Conservation (phyloP, 2,329 filamentous ascomycete species). For the Chalaropsis ovoidea region DNA sequence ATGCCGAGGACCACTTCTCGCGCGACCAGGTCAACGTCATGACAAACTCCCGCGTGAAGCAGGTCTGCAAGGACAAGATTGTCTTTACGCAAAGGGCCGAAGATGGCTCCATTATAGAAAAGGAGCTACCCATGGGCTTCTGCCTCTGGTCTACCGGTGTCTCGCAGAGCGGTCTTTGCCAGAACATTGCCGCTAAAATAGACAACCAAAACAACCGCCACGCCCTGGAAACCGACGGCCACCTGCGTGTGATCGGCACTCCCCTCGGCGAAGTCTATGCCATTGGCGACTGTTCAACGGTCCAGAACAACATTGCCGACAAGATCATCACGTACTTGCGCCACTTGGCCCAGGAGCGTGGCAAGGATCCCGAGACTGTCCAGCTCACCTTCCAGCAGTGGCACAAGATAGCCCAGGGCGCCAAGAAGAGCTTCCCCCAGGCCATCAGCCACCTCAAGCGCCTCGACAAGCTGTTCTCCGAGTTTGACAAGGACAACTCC, state of each 20-base stretch:
- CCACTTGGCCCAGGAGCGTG: constrained; percentile 80
- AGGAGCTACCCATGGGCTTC: constrained; percentile 91
- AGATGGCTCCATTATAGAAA: constrained; percentile 64
- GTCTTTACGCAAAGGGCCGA: constrained; percentile 75
- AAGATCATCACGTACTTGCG: constrained; percentile 85
- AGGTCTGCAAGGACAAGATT: constrained; percentile 74
- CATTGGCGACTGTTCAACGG: constrained; percentile 89
- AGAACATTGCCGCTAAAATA: constrained; percentile 67
- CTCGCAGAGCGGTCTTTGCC: constrained; percentile 69
- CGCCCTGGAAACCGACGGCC: constrained; percentile 87
- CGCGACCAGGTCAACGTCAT: constrained; percentile 86
- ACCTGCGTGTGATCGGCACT: constrained; percentile 78
- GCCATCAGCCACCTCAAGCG: constrained; percentile 76
- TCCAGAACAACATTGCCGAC: constrained; percentile 93
- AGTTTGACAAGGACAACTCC: constrained; percentile 87
- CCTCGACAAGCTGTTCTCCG: constrained; percentile 78
- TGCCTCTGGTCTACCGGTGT: constrained; percentile 98
- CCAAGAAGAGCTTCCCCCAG: constrained; percentile 85
- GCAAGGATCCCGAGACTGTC: constrained; percentile 79
- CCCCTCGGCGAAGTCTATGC: constrained; percentile 92
- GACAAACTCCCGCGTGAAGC: constrained; percentile 86
- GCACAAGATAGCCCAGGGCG: constrained; percentile 70
- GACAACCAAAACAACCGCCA: constrained; percentile 74
- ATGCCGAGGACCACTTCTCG: constrained; percentile 81
- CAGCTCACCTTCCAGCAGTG: constrained; percentile 81